Percentiles rank a stretch among this genome's conserved stretches.
phyloP scores from a whole-genome alignment of 768 basidiomycete species.

The Sutorius australiensis region DNA sequence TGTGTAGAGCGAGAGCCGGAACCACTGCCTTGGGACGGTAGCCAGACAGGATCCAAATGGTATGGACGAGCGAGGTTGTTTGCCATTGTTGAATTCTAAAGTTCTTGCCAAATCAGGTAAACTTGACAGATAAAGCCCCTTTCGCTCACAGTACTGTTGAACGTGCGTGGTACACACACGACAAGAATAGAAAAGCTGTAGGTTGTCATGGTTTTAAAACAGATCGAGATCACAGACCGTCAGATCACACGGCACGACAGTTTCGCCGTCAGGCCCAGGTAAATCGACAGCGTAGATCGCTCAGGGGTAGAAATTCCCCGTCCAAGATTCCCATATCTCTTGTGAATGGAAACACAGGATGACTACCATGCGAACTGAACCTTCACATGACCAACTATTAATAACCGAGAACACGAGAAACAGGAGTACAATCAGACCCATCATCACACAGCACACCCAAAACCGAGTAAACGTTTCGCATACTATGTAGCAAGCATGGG shows the following conservation, averaged over 20 bases:
- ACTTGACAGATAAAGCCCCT: too few relatives aligned
- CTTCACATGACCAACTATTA: not conserved
- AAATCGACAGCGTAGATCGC: not conserved
- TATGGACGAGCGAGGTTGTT: slow-evolving; percentile 14
- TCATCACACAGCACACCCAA: not conserved
- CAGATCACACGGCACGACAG: not conserved
- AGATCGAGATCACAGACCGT: not conserved
- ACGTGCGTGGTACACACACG: too few relatives aligned
- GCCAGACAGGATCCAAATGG: not conserved
- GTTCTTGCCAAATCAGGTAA: slow-evolving; percentile 10
- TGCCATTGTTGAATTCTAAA: slow-evolving; percentile 22
- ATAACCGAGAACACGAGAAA: not conserved
- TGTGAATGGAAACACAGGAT: not conserved
- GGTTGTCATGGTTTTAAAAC: not conserved
- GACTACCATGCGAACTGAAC: not conserved
- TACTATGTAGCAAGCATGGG: slow-evolving; percentile 2
- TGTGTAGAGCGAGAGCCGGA: not conserved
- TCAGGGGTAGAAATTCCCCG: not conserved
- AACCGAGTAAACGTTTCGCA: not conserved
- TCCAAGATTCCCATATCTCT: not conserved
- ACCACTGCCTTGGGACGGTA: not conserved
- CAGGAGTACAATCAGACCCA: too few relatives aligned
- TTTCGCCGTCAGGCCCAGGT: not conserved
- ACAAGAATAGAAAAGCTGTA: too few relatives aligned
- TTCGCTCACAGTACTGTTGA: too few relatives aligned